Evolutionary conservation across 192 early-diverging fungal species (phyloP).

Genomic region (Podila minutissima): DNA sequence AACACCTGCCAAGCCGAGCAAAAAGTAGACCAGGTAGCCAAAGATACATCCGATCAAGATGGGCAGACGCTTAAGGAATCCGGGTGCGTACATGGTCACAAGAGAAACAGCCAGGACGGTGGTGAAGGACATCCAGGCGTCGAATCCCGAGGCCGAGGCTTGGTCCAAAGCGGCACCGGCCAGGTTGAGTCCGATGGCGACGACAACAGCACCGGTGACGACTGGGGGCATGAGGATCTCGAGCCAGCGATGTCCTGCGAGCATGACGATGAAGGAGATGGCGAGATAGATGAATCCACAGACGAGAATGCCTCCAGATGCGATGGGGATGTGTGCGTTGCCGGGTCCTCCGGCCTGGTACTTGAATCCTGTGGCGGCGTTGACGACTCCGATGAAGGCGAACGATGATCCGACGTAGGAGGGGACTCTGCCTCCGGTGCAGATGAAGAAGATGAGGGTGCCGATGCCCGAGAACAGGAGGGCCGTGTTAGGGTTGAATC

Average conservation of each 20-base stretch:
- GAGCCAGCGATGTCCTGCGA: slow-evolving; percentile 57
- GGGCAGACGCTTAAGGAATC: slow-evolving; percentile 55
- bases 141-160: slow-evolving; percentile 48
- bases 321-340: slow-evolving; percentile 57
- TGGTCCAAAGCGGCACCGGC: slow-evolving; percentile 54
- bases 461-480: slow-evolving; percentile 65
- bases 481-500: slow-evolving; percentile 44
- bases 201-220: slow-evolving; percentile 64
- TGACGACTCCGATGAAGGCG: slow-evolving; percentile 63
- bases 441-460: slow-evolving; percentile 61
- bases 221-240: slow-evolving; percentile 64
- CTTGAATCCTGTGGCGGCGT: slow-evolving; percentile 57
- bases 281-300: slow-evolving; percentile 58
- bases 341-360: slow-evolving; percentile 37
- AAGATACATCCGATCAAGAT: slow-evolving; percentile 59
- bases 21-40: slow-evolving; percentile 51
- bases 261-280: slow-evolving; percentile 53
- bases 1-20: slow-evolving; percentile 44
- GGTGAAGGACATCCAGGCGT: slow-evolving; percentile 63
- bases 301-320: slow-evolving; percentile 64
- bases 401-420: slow-evolving; percentile 67
- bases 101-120: slow-evolving; percentile 55
- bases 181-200: slow-evolving; percentile 64
- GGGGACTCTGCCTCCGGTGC: slow-evolving; percentile 66
- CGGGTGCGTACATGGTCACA: slow-evolving; percentile 60